These are phyloP conservation scores for Metschnikowia amazonensis DNA, from an alignment of 805 yeast genomes.

Conservation along the genomic window DNA sequence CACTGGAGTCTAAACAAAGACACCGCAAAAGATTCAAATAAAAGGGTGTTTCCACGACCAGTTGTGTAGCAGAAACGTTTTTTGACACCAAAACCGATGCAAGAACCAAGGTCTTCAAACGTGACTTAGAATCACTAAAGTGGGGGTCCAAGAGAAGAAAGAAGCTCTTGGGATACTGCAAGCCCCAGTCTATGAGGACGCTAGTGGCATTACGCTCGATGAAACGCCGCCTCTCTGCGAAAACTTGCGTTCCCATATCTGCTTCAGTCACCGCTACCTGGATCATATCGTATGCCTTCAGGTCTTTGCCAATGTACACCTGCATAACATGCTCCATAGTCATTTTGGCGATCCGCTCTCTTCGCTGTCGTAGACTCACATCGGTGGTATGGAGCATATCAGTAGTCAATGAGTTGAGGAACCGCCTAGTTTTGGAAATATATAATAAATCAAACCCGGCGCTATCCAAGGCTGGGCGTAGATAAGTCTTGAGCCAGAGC, in stretches of 20 bases:
- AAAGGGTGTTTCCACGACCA: conserved; percentile 33
- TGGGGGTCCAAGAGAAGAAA: conserved; percentile 35
- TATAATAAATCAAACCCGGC: conserved; percentile 48
- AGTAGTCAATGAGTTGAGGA: conserved; percentile 22
- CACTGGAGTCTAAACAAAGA: conserved; percentile 39
- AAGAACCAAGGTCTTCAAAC: conserved; percentile 39
- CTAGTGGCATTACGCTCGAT: conserved; percentile 41
- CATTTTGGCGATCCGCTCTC: conserved; percentile 21
- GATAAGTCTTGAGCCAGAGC: conserved; percentile 49
- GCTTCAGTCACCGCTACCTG: conserved; percentile 14
- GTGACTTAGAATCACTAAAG: conserved; percentile 28
- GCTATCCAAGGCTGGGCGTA: conserved; percentile 53
- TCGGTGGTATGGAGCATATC: conserved; percentile 21
- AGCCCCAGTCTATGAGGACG: conserved; percentile 42
- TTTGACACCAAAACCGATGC: conserved; percentile 32
- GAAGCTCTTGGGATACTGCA: conserved; percentile 32
- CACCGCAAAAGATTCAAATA: conserved; percentile 37
- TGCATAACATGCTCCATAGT: conserved; percentile 25
- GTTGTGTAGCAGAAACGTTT: conserved; percentile 24
- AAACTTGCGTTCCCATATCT: conserved; percentile 28
- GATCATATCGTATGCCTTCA: conserved; percentile 17
- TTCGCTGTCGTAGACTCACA: conserved; percentile 14
- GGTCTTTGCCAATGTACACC: conserved; percentile 23
- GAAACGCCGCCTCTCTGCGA: conserved; percentile 49
- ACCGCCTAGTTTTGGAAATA: conserved; percentile 28